Base-by-base conservation (phyloP, 192 early-diverging fungal species). In the Phlyctochytrium arcticum region DNA sequence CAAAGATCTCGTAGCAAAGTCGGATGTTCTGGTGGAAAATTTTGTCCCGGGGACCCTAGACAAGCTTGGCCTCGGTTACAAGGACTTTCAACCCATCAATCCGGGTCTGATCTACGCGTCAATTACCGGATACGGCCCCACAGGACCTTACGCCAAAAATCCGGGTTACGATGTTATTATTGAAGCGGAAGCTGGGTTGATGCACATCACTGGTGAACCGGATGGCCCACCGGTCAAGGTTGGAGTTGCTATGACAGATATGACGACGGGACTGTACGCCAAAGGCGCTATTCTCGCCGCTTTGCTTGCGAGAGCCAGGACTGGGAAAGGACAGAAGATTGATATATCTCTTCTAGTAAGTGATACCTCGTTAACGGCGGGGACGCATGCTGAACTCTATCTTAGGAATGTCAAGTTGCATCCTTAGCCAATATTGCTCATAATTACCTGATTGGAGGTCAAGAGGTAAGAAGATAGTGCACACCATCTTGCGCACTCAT, bases 171-270 rank as follows among this genome's bases (percentile, higher is more conserved):
- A 95, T 81, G 91, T 80, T 9, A 75, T 69, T 35, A 72, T 65
- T 50, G 77, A 74, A 53, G 70, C 67, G 24, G 92, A 95, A 68
- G 94, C 90, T 19, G 95, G 95, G 19, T 56, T 98, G 29, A 98
- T 98, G 94, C 86, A 94, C 68, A 98, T 98, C 35, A 98, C 95
- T 4, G 95, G 93, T 15, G 93, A 95, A 62, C 79, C 80, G 24
- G 71, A 83, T 65, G 88, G 93, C 0, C 46, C 76, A 39, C 94
- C 94, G 0, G 95, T 95, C 47, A 98, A 98, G 69, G 90, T 91
- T 0, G 95, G 95, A 36, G 95, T 98, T 0, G 95, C 95, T 0
- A 92, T 98, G n/a, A 96, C 92, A 48, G 90, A 89, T 82, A 83
- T 81, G 54, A 71, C 67, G 23, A 80, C 71, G 35, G 93, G 93